Base-by-base conservation (phyloP, 495 filamentous ascomycete genomes). In the Tuber melanosporum region DNA sequence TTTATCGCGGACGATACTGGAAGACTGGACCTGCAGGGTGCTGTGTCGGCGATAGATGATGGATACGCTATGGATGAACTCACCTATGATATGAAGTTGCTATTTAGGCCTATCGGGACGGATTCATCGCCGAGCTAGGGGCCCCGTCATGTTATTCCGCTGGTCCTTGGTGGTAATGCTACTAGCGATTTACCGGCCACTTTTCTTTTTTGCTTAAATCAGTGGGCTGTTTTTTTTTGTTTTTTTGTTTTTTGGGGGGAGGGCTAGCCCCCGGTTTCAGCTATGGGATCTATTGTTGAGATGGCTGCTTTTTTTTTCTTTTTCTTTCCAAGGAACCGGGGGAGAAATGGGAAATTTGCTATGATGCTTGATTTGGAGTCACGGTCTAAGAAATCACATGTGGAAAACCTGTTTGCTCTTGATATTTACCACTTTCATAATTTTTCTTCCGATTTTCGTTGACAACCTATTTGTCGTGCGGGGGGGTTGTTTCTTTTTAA, bases 71-170 rank as follows among this genome's bases (percentile, higher is more conserved):
- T 89, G 39, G 85, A 86, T 73, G 87, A 91, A 80, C 83, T 91
- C 80, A 90, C 89, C 20, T 85, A 91, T 75, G 88, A 92, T 81
- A 92, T 92, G 89, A 89, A 89, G 74, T 86, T 89, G 73, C 86
- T 92, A 20, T 92, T 92, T 80, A 85, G 84, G 79, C 88, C 87
- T 57, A 84, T 89, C 57, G 82, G 84, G 20, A 76, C 32, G 26
- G 57, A 66, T 66, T 36, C 14, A 71, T 66, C 57, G 26, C 12
- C 57, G 14, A 36, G 57, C 52, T 26, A 62, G n/a, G 47, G 8
- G 52, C 10, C n/a, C 8, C 52, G 52, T n/a, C 26, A 26, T 32
- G 52, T n/a, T n/a, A n/a, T n/a, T 26, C n/a, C 26, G 32, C 57
- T 36, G 32, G 32, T 36, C 57, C 57, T 66, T 66, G 26, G 32